A percentile compares a stretch with the other conserved stretches of the same genome.
Evolutionary conservation across 2,329 filamentous ascomycete genomes (phyloP).

Genomic region (Neoarthrinium moseri): DNA sequence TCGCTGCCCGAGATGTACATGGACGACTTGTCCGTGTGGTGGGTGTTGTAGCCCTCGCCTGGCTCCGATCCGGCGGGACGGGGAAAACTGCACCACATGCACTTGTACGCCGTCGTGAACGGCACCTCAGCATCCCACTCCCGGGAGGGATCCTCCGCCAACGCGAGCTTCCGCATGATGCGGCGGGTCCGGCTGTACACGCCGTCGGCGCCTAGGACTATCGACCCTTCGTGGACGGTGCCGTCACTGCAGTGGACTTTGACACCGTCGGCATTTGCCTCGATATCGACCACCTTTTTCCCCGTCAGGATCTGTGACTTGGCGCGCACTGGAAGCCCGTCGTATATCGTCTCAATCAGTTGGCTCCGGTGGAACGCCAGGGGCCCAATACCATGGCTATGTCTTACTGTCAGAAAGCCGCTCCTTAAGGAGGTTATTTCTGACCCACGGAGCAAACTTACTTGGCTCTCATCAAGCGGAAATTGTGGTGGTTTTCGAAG

Average conservation of each 20-base stretch:
- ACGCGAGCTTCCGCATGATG: constrained; percentile 13
- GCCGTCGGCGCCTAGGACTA: constrained; percentile 21
- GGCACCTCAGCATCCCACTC: constrained; percentile 1
- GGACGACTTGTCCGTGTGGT: not conserved
- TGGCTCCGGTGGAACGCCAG: constrained; percentile 17
- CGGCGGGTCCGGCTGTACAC: constrained; percentile 19
- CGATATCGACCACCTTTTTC: constrained; percentile 15
- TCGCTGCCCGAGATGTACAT: not conserved
- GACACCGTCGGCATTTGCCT: constrained; percentile 17
- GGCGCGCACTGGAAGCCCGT: constrained; percentile 13
- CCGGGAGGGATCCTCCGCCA: not conserved
- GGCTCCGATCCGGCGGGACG: not conserved
- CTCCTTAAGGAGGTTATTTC: not conserved
- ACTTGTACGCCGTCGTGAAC: not conserved
- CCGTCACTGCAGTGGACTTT: constrained; percentile 19
- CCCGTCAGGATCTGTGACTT: constrained; percentile 15
- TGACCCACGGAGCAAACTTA: not conserved
- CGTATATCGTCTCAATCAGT: constrained; percentile 17
- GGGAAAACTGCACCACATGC: constrained; percentile 6
- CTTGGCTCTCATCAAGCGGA: constrained; percentile 1
- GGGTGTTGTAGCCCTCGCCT: not conserved
- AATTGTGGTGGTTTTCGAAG: not conserved
- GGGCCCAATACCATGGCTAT: constrained; percentile 13
- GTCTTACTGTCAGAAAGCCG: not conserved
- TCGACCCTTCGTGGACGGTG: constrained; percentile 17